Evolutionary conservation across 2,329 filamentous ascomycete genomes (phyloP), one percentile per base, ranked within the genome.

Genomic region (Xylariomycetidae sp.): DNA sequence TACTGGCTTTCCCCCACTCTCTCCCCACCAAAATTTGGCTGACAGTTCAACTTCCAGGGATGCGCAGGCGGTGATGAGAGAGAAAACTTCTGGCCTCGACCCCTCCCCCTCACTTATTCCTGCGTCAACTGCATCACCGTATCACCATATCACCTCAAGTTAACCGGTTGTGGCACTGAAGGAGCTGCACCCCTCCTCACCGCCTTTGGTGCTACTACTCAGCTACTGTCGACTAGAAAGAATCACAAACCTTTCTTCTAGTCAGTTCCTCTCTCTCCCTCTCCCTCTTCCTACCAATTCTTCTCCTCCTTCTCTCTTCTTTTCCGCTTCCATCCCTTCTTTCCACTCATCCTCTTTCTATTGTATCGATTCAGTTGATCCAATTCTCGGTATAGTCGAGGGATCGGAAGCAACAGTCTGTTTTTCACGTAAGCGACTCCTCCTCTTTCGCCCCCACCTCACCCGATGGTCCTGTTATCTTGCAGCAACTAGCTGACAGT

Each of bases 341-440:
- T 31, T 27, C 19, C 32, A 29, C 29, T 31, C 27, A 22, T 30
- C 34, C 20, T 38, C 31, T 29, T 34, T 17, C 31, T 34, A 33
- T 41, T 42, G 36, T 31, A 42, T 20, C 38, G 35, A 38, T 31
- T 35, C 36, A 19, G 15, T 29, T 27, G 35, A 22, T 16, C 37
- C 18, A 35, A 34, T 32, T 33, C 26, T 37, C 30, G 25, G 36
- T 17, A 40, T 36, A 37, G 29, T 22, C 34, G 37, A 45, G 50
- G 45, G 40, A 41, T 47, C 45, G 41, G 45, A 44, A 53, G 35
- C 34, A 42, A 33, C 48, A 53, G 26, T 39, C 40, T 53, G 45
- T 40, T 41, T 38, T 40, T 43, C 37, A 36, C 38, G 53, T 56
- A 39, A 41, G 51, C 45, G 16, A 27, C 22, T 19, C 27, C 17